Evolutionary conservation across 441 rosid species (phyloP).

Genomic region (Erysimum cheiri): DNA sequence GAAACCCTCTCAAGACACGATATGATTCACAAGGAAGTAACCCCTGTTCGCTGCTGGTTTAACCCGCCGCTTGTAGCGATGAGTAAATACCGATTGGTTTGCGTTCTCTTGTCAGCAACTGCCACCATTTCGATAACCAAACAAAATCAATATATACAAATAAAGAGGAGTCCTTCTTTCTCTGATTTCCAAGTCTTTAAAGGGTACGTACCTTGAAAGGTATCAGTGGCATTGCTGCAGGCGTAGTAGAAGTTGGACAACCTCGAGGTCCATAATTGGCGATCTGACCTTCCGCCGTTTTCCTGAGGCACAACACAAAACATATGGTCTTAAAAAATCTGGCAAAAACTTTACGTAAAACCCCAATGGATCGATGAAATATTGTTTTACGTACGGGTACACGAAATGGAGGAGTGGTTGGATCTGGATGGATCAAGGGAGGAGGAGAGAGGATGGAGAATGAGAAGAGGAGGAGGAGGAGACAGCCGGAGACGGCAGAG

Average conservation of each 20-base stretch:
- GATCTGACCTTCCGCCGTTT: constrained; percentile 54
- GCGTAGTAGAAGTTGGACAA: constrained; percentile 64
- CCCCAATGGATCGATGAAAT: background rate
- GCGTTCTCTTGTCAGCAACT: constrained; percentile 53
- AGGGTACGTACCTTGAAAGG: constrained; percentile 55
- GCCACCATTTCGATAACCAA: constrained; percentile 34
- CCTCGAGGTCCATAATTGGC: constrained; percentile 73
- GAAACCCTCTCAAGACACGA: background rate
- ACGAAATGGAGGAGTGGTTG: constrained; percentile 6
- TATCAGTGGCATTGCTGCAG: constrained; percentile 72
- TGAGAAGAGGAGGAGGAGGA: constrained; percentile 60
- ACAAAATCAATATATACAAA: background rate
- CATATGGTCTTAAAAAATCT: background rate
- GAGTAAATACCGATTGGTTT: constrained; percentile 59
- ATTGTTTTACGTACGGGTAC: constrained; percentile 14
- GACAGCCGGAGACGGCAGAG: constrained; percentile 56
- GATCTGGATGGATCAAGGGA: constrained; percentile 45
- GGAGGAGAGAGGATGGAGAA: constrained; percentile 56
- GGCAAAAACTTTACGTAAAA: background rate
- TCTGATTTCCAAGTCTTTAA: background rate
- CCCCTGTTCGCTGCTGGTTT: constrained; percentile 83
- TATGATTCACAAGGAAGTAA: constrained; percentile 39
- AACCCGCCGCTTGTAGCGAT: constrained; percentile 81
- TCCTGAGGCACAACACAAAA: constrained; percentile 41
- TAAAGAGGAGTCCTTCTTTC: background rate